Evolutionary conservation across 768 basidiomycete species (phyloP), one percentile per base, ranked within the genome.

Genomic region (Mrakia frigida): DNA sequence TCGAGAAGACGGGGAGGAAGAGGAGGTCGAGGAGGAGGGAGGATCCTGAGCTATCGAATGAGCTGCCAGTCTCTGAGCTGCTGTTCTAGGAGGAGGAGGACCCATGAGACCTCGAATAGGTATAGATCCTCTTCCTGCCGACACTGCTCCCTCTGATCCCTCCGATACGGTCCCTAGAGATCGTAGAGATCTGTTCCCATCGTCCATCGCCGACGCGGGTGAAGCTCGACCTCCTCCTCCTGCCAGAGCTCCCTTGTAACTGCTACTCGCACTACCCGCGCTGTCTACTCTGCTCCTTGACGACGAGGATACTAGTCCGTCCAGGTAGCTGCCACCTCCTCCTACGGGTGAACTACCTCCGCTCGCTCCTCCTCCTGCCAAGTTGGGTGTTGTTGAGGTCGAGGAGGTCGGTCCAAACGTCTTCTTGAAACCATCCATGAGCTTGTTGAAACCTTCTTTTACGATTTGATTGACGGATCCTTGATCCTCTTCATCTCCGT

Each of bases 1-100:
- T 84, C n/a, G 81, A 79, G 73, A 46, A 39, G 78, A 56, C 60
- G 33, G 1, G 9, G 37, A 60, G 35, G n/a, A 23, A 43, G 69
- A 70, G n/a, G 69, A 70, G 28, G 41, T 2, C 31, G 46, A 46
- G 25, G 50, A 6, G 43, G 43, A 53, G 6, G 43, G 2, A 6
- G 23, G 5, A 14, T 28, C 68, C 37, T 37, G 39, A 13, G n/a
- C 68, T 13, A 41, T 13, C 7, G 41, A 41, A 37, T 35, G 14
- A 6, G 65, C 65, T 68, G 65, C 65, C 25, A 68, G 39, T 14
- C 65, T 35, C 37, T 68, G 65, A n/a, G 65, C 39, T 37, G 65
- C 65, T 21, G 65, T 68, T 25, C 65, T 18, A 2, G 28, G 50
- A 28, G 69, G 43, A 52, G 69, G 69, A 28, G 69, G 69, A 46